These are phyloP conservation scores for Aspergillus hiratsukae DNA, from an alignment of 2,329 filamentous ascomycete species.

Conservation along the genomic window DNA sequence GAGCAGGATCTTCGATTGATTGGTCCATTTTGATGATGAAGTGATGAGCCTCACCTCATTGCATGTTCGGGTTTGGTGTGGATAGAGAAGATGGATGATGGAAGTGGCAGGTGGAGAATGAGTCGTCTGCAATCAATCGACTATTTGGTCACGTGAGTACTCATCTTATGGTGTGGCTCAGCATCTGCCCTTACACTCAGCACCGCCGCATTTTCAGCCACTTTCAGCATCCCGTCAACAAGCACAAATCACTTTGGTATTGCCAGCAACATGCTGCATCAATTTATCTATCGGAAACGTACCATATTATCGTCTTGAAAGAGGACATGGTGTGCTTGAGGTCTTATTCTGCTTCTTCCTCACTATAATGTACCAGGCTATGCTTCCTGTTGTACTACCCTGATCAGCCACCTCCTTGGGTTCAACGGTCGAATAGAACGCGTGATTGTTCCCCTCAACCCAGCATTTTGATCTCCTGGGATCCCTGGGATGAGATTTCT, in stretches of 20 bases:
- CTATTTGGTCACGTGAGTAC: not conserved
- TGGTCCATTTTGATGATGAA: not conserved
- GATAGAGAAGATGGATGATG: not conserved
- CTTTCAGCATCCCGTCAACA: not conserved
- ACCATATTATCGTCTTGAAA: too few species aligned
- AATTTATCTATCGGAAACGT: not conserved
- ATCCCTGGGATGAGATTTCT: not conserved
- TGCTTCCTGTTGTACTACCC: too few species aligned
- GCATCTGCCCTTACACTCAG: not conserved
- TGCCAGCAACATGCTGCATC: not conserved
- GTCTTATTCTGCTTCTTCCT: too few species aligned
- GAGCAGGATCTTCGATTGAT: not conserved
- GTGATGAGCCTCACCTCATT: not conserved
- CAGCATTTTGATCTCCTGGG: too few species aligned
- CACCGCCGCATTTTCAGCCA: not conserved
- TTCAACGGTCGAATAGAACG: too few species aligned
- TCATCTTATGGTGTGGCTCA: not conserved
- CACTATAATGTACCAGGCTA: too few species aligned
- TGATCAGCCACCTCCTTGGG: too few species aligned
- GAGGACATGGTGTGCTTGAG: too few species aligned
- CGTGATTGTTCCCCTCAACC: too few species aligned
- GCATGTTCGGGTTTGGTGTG: not conserved
- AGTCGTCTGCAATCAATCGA: too few species aligned
- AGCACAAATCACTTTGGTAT: not conserved
- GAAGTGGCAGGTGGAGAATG: not conserved